A percentile compares a stretch with the other conserved stretches of the same genome.
phyloP scores from a whole-genome alignment of 305 asterid genomes.

The Lippia alba region DNA sequence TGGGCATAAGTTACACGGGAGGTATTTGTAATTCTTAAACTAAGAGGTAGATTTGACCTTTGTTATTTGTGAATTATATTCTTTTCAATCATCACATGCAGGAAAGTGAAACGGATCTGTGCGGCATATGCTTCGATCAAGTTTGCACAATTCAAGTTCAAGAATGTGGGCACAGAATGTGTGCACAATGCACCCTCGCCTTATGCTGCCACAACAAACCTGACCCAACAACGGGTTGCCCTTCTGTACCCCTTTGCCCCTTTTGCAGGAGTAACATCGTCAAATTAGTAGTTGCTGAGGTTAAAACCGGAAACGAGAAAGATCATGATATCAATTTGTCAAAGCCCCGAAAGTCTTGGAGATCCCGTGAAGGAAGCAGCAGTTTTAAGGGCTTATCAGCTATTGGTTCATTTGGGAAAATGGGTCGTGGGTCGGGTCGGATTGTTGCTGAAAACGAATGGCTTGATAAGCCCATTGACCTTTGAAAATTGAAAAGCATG shows the following conservation, averaged over 20 bases:
- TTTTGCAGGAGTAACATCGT: conserved; percentile 84
- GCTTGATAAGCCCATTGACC: conserved; percentile 69
- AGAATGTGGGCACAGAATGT: conserved; percentile 91
- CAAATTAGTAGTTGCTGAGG: conserved; percentile 64
- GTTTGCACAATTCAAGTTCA: conserved; percentile 87
- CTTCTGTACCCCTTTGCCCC: conserved; percentile 72
- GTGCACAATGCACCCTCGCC: conserved; percentile 87
- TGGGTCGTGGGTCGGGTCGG: conserved; percentile 75
- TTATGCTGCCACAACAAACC: conserved; percentile 92
- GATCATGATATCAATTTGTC: conserved; percentile 51
- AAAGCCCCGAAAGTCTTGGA: conserved; percentile 55
- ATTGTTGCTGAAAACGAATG: conserved; percentile 55
- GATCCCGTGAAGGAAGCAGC: conserved; percentile 75
- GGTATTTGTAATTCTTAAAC: neutral
- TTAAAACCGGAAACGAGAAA: conserved; percentile 43
- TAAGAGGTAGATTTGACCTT: neutral
- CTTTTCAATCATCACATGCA: conserved; percentile 34
- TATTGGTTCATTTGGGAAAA: conserved; percentile 68
- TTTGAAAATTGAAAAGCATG: conserved; percentile 49
- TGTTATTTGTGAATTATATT: no score
- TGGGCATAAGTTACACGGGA: neutral
- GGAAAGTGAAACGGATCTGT: conserved; percentile 76
- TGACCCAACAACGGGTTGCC: conserved; percentile 60
- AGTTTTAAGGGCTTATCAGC: conserved; percentile 79
- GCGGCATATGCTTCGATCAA: conserved; percentile 96